Evolutionary conservation across 192 early-diverging fungal genomes (phyloP), one percentile per base, ranked within the genome.

Genomic region (Martensiomyces pterosporus): DNA sequence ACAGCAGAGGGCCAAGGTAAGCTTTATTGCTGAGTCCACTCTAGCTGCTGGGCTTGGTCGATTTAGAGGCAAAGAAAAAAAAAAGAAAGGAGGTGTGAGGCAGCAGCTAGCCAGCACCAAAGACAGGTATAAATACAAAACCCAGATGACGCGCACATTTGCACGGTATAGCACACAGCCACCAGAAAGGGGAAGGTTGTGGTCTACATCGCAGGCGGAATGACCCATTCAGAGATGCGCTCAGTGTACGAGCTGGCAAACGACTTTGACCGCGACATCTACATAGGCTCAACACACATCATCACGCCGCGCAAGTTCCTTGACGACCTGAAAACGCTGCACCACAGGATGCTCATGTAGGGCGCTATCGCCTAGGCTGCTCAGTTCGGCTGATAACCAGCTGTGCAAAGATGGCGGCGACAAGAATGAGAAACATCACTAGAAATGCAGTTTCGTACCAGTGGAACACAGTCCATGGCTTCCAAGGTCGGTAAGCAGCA

Each of bases 211-310:
- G 59, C 65, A 7, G 76, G 76, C 3, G 76, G 76, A 15, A 48
- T 69, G 22, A 78, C 76, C 7, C 38, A 74, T 19, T 57, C 69
- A 8, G 76, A 78, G 29, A 66, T 78, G 59, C 64, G 76, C 14
- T 14, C 76, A 8, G 47, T 67, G 3, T 78, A 78, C 59, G 76
- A 73, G 25, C 41, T 78, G n/a, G 44, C 65, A 6, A 43, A 59
- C 9, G 45, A 49, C 18, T 61, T 57, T 38, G 60, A 58, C 2
- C 62, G 64, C 24, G 57, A 78, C 3, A 54, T 78, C 2, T 78
- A 66, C 52, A 67, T 78, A 15, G 76, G 72, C 13, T 68, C 69
- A 10, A 78, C 76, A 14, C 76, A 78, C 40, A 51, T 73, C 9
- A 64, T 69, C 43, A 78, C 69, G 39, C 76, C 76, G 0, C 61